Evolutionary conservation across 495 filamentous ascomycete genomes (phyloP).

Genomic region (Penicillium silybi): DNA sequence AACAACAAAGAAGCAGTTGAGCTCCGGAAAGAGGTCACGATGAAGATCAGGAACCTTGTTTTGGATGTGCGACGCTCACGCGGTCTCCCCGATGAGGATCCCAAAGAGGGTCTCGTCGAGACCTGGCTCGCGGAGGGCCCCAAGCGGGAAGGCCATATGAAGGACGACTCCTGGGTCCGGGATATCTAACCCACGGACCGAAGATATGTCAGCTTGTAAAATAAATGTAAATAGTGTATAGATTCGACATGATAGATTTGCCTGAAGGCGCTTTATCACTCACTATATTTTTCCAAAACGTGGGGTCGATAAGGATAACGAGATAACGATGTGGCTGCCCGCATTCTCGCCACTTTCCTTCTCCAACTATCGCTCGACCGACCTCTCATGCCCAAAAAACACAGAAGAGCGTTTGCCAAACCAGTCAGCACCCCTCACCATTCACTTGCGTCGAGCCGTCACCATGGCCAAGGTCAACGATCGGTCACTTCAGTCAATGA

Average conservation of each 20-base stretch:
- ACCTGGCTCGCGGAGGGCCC: slow-evolving; percentile 57
- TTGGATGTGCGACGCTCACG: slow-evolving; percentile 65
- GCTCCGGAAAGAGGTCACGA: slow-evolving; percentile 78
- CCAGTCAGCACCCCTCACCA: slow-evolving; percentile 38
- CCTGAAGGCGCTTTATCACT: neutral
- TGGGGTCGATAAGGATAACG: slow-evolving; percentile 14
- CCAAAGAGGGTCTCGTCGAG: slow-evolving; percentile 59
- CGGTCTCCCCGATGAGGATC: slow-evolving; percentile 77
- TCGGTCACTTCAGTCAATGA: slow-evolving; percentile 40
- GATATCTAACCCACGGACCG: slow-evolving; percentile 56
- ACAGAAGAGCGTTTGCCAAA: slow-evolving; percentile 32
- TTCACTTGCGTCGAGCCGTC: slow-evolving; percentile 29
- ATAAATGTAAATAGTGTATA: slow-evolving; percentile 22
- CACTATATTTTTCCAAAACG: neutral
- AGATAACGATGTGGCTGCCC: no score
- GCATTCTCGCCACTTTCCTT: slow-evolving; percentile 3
- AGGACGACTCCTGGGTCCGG: slow-evolving; percentile 60
- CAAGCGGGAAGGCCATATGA: slow-evolving; percentile 55
- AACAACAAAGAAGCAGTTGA: slow-evolving; percentile 68
- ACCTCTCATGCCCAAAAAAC: slow-evolving; percentile 47
- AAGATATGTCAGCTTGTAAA: slow-evolving; percentile 42
- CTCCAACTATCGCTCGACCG: slow-evolving; percentile 1
- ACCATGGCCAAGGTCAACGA: slow-evolving; percentile 26
- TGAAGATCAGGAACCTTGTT: slow-evolving; percentile 72
- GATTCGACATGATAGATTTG: slow-evolving; percentile 7